A percentile compares a stretch with the other conserved stretches of the same genome.
These are phyloP conservation scores for Vitellaria paradoxa DNA, from an alignment of 179 eudicot species.

Conservation along the genomic window DNA sequence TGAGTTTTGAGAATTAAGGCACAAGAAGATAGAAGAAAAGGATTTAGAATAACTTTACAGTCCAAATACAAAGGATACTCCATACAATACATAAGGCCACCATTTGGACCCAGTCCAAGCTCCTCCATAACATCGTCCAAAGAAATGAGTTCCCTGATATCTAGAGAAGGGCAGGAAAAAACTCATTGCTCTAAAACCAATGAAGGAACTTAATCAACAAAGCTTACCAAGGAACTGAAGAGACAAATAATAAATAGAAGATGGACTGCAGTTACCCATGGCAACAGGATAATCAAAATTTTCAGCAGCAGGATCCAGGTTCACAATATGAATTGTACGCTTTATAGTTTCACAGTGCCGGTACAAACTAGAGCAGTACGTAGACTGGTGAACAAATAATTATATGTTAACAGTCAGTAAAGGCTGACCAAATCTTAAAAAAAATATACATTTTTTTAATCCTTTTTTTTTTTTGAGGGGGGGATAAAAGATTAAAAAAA, in stretches of 20 bases:
- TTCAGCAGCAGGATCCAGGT: constrained; percentile 97
- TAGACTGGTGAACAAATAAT: constrained; percentile 43
- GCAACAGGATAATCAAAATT: constrained; percentile 93
- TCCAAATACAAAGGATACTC: constrained; percentile 51
- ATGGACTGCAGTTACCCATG: constrained; percentile 41
- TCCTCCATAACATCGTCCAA: constrained; percentile 98
- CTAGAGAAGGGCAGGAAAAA: constrained; percentile 19
- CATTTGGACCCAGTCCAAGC: constrained; percentile 88
- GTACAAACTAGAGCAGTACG: constrained; percentile 86
- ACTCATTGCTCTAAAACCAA: constrained; percentile 5
- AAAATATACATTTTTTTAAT: too few species aligned
- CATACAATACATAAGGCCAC: constrained; percentile 94
- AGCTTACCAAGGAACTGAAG: neutral
- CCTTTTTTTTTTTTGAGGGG: too few species aligned
- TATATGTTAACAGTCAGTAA: neutral
- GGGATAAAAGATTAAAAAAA: too few species aligned
- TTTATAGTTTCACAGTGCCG: constrained; percentile 72
- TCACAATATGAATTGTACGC: constrained; percentile 70
- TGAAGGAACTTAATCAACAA: neutral
- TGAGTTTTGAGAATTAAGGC: constrained; percentile 35
- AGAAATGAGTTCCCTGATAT: constrained; percentile 79
- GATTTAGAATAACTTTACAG: neutral
- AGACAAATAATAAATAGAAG: neutral
- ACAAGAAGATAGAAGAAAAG: neutral
- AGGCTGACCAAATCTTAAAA: neutral